Evolutionary conservation across 1,139 yeast species (phyloP), one percentile per base, ranked within the genome.

Genomic region (Yamadazyma kanchanaburiensis): DNA sequence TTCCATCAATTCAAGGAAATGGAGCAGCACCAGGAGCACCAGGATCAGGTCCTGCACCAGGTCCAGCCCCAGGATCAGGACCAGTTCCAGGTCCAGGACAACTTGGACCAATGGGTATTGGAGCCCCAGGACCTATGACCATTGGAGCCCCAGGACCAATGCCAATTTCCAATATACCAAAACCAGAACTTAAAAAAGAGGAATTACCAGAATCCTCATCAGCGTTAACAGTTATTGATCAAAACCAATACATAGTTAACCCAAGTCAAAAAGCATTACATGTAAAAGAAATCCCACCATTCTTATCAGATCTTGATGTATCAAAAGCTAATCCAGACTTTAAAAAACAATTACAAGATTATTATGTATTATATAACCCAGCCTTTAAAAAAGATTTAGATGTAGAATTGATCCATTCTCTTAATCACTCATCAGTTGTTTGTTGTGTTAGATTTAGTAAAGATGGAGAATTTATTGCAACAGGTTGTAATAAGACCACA

Each of bases 401-500:
- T 51, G 91, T 89, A 31, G 94, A 88, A 30, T 70, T 89, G 46
- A 85, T 89, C 46, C 94, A 86, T 53, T 83, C 95, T 9, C 73
- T 89, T 47, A 95, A 86, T 53, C 97, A 91, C 62, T 76, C 88
- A 13, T 84, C 95, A 2, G 97, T 89, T 26, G 97, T 89, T 33
- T 91, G 98, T 64, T 91, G 98, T 61, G 97, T 91, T 34, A 73
- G 95, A 40, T 91, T 91, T 65, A 82, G 91, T 40, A 80, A 80
- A 45, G 95, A 88, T 57, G 97, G 97, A 41, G 85, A 86, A 60
- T 86, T 76, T 54, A 74, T 91, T 48, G 98, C 98, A 15, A 91
- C 98, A 15, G 98, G 98, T 26, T 89, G 97, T 65, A 91, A 91
- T 64, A 87, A 91, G 54, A 79, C 94, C 25, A 94, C 97, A 7